Evolutionary conservation across 202 grass and related monocot genomes (phyloP).

Genomic region (Carex arenaria): DNA sequence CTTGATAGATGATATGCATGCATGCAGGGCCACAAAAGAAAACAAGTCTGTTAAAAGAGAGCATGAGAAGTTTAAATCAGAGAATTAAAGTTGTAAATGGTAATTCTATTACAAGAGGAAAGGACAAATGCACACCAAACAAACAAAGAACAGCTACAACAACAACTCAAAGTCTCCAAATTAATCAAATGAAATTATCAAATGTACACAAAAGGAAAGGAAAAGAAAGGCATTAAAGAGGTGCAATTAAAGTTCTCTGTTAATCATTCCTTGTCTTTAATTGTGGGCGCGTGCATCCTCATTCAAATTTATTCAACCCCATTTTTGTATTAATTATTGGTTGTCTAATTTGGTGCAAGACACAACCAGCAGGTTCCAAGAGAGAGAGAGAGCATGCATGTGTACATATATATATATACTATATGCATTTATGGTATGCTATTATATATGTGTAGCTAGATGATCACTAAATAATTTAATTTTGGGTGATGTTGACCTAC

Average conservation of each 20-base stretch:
- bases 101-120: conserved; percentile 4
- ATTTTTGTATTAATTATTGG: background rate
- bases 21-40: too few relatives aligned
- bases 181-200: background rate
- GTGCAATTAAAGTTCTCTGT: background rate
- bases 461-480: background rate
- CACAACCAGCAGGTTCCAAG: too few relatives aligned
- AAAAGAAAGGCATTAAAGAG: too few relatives aligned
- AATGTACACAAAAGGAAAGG: background rate
- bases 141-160: background rate
- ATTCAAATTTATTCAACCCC: background rate
- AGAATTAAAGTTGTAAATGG: background rate
- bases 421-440: too few relatives aligned
- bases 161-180: background rate
- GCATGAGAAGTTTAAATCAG: background rate
- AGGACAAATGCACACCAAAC: background rate
- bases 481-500: background rate
- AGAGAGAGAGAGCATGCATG: too few relatives aligned
- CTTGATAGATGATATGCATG: background rate
- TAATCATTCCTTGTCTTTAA: conserved; percentile 10
- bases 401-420: too few relatives aligned
- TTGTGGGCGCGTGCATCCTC: conserved; percentile 8
- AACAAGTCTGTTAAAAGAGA: too few relatives aligned
- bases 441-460: too few relatives aligned
- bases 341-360: background rate